These are phyloP conservation scores for Trichoderma sp. DNA, from an alignment of 2,329 filamentous ascomycete genomes.

Conservation along the genomic window DNA sequence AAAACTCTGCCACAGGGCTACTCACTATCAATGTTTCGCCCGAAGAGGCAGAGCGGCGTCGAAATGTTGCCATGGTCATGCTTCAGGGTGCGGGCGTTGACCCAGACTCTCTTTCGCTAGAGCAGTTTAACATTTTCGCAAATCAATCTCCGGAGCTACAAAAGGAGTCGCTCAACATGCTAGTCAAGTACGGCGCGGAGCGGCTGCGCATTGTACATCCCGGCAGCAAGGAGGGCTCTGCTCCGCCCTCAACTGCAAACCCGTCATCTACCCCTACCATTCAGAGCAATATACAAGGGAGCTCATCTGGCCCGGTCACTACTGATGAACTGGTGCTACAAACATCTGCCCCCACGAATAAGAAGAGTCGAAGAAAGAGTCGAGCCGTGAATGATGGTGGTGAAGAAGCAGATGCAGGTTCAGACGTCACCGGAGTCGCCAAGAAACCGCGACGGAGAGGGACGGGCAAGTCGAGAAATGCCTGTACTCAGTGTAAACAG, in stretches of 20 bases:
- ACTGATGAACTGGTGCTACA: constrained; percentile 33
- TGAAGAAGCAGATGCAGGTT: not conserved
- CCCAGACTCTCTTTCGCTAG: constrained; percentile 48
- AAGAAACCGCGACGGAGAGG: constrained; percentile 25
- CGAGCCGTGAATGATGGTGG: not conserved
- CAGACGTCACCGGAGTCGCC: constrained; percentile 1
- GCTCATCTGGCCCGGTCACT: constrained; percentile 29
- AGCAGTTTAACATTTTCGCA: constrained; percentile 58
- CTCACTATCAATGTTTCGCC: constrained; percentile 36
- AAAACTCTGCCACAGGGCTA: constrained; percentile 20
- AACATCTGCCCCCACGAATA: constrained; percentile 21
- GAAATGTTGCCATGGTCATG: constrained; percentile 46
- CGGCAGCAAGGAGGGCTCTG: constrained; percentile 34
- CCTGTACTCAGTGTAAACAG: constrained; percentile 37
- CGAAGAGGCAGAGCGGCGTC: constrained; percentile 49
- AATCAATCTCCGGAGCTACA: constrained; percentile 58
- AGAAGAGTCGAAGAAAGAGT: not conserved
- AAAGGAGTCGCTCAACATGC: constrained; percentile 52
- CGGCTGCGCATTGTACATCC: constrained; percentile 56
- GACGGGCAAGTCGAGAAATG: constrained; percentile 31
- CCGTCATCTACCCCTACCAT: constrained; percentile 24
- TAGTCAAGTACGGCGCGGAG: constrained; percentile 56
- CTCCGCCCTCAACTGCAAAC: constrained; percentile 29
- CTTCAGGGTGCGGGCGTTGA: constrained; percentile 48
- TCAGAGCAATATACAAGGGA: constrained; percentile 23